Base-by-base conservation (phyloP, 352 stramenopile species). In the Globisporangium viniferum region DNA sequence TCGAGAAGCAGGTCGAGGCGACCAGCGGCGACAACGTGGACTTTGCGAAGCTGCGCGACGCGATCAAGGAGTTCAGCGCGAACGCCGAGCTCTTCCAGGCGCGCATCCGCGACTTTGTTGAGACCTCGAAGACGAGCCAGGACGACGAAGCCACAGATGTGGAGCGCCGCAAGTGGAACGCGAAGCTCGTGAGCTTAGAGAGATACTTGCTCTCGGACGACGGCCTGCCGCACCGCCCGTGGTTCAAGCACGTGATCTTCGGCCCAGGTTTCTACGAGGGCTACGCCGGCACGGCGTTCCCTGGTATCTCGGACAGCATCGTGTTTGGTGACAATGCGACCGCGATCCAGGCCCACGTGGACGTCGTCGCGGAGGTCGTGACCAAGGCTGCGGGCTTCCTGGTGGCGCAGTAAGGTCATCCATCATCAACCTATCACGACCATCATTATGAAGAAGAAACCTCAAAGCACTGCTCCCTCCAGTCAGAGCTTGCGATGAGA, bases 201-300 rank as follows among this genome's bases (percentile, higher is more conserved):
- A 71, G 81, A 7, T 64, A 86, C 35, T 61, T 90, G 5, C 68
- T 81, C 31, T 46, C 72, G 27, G 69, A 80, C 4, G 44, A 67
- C 1, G 81, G 79, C 1, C 67, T 90, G 24, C 79, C 77, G 7
- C 81, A 90, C 54, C 79, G 79, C 5, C 51, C 54, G 29, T 90
- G 79, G 79, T 90, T 78, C 74, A 83, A 84, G 58, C 79, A 88
- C 62, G 79, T 88, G 41, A 76, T 90, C 59, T 88, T 90, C 15
- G 79, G 79, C 0, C 78, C 79, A 0, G 79, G 79, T 0, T 88
- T 86, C 56, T 88, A 81, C 66, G 76, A 88, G n/a, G 79, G 78
- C 62, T 86, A 86, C 59, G 66, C 67, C 18, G 81, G 77, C 54
- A 78, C 78, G 10, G 78, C 76, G 1, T 87, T 88, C 59, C 81